Evolutionary conservation across 2,329 filamentous ascomycete genomes (phyloP).

Genomic region (Elsinoe ampelina): DNA sequence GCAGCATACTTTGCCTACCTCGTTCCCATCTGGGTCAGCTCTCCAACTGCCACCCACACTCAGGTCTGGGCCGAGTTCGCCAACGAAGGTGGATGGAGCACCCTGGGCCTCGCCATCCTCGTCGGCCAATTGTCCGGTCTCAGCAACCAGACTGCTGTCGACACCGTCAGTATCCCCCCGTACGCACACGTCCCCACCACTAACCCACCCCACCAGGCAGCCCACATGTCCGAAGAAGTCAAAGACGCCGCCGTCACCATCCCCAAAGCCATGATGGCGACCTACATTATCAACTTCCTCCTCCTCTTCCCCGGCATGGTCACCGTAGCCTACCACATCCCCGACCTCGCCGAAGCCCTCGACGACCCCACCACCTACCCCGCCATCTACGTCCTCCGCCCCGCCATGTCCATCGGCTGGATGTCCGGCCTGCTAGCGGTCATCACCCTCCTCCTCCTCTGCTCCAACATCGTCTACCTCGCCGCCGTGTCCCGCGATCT

Average conservation of each 20-base stretch:
- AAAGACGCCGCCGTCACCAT: slow-evolving; percentile 33
- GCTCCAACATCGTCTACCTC: background rate
- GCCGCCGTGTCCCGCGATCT: slow-evolving; percentile 25
- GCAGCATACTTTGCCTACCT: slow-evolving; percentile 45
- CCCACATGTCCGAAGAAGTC: slow-evolving; percentile 37
- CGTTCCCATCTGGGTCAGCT: slow-evolving; percentile 37
- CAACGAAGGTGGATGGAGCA: slow-evolving; percentile 39
- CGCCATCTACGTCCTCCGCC: slow-evolving; percentile 26
- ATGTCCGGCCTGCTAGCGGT: slow-evolving; percentile 15
- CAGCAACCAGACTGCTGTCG: background rate
- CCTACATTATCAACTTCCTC: slow-evolving; percentile 25
- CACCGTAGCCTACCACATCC: slow-evolving; percentile 22
- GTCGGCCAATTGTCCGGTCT: slow-evolving; percentile 26
- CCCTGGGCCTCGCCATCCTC: slow-evolving; percentile 36
- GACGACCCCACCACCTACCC: slow-evolving; percentile 27
- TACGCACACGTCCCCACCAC: too few relatives aligned
- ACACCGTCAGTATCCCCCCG: too few relatives aligned
- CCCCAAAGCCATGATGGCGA: slow-evolving; percentile 32
- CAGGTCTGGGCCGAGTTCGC: slow-evolving; percentile 41
- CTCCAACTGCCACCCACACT: slow-evolving; percentile 32
- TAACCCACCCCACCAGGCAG: slow-evolving; percentile 19
- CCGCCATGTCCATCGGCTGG: slow-evolving; percentile 21
- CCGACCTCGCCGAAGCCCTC: slow-evolving; percentile 24
- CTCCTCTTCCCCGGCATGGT: slow-evolving; percentile 27
- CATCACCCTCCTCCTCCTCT: slow-evolving; percentile 19